Percentiles rank a stretch among this genome's conserved stretches.
These are phyloP conservation scores for Calocera cornea DNA, from an alignment of 768 basidiomycete species.

Conservation along the genomic window DNA sequence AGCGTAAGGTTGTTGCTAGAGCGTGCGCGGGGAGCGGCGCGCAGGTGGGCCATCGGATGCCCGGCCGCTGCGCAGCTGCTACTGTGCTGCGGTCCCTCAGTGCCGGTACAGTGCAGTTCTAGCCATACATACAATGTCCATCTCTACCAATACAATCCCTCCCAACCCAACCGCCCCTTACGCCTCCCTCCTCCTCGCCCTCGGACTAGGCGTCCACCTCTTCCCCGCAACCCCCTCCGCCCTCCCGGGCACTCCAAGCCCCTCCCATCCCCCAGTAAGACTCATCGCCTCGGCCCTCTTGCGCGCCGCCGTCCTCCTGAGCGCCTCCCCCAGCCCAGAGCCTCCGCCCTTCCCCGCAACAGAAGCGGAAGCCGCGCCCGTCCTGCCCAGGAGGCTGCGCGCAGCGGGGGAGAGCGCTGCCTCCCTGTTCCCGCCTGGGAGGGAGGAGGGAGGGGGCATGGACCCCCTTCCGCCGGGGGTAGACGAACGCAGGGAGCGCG, in stretches of 20 bases:
- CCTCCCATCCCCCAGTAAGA: conserved; percentile 43
- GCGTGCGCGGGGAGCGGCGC: no score
- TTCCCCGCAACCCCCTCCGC: conserved; percentile 52
- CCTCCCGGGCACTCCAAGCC: conserved; percentile 26
- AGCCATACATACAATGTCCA: no score
- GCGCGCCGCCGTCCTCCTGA: conserved; percentile 31
- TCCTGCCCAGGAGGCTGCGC: conserved; percentile 56
- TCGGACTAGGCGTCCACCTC: conserved; percentile 70
- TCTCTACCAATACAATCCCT: background rate
- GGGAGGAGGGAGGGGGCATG: conserved; percentile 70
- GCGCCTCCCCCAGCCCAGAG: conserved; percentile 6
- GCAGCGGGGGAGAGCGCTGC: conserved; percentile 82
- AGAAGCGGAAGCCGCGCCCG: conserved; percentile 51
- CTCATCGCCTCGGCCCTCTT: conserved; percentile 60
- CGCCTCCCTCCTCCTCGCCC: background rate
- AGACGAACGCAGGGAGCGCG: conserved; percentile 24
- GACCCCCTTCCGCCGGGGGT: conserved; percentile 30
- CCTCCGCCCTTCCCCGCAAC: conserved; percentile 21
- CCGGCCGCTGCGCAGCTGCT: no score
- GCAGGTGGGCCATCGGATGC: no score
- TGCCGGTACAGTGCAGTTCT: no score
- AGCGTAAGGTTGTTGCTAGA: no score
- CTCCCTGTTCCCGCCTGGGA: conserved; percentile 59
- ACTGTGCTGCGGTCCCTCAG: no score
- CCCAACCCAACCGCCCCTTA: background rate